Evolutionary conservation across 768 basidiomycete genomes (phyloP).

Genomic region (Sutorius australiensis): DNA sequence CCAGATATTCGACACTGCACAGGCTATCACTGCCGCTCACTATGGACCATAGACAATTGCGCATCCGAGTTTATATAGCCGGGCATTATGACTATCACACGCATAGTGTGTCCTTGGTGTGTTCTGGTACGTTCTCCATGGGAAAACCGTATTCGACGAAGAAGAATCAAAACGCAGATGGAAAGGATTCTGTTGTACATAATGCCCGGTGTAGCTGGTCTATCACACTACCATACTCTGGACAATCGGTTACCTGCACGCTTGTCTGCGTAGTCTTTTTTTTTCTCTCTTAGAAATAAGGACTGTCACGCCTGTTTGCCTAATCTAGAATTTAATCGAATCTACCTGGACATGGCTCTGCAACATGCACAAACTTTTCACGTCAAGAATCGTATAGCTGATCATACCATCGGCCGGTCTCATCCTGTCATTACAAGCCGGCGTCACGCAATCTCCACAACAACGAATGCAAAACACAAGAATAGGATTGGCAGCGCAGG

Average conservation of each 20-base stretch:
- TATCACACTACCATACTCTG: conserved; percentile 6
- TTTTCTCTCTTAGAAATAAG: not conserved
- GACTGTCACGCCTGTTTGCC: not conserved
- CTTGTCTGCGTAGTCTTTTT: not conserved
- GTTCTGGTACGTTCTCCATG: conserved; percentile 13
- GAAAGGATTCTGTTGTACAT: not conserved
- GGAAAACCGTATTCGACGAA: conserved; percentile 19
- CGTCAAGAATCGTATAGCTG: not conserved
- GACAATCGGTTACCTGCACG: not conserved
- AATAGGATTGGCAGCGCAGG: too few species aligned
- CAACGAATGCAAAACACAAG: too few species aligned
- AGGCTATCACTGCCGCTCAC: conserved; percentile 17
- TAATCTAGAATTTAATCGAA: not conserved
- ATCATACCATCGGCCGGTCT: not conserved
- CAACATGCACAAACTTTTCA: too few species aligned
- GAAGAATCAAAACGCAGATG: not conserved
- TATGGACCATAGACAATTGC: conserved; percentile 3
- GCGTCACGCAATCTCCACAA: too few species aligned
- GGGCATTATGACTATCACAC: conserved; percentile 27
- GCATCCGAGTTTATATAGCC: conserved; percentile 24
- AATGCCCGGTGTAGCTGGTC: not conserved
- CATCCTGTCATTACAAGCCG: too few species aligned
- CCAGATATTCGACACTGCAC: conserved; percentile 2
- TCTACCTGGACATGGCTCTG: not conserved
- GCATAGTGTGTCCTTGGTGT: conserved; percentile 25